Conservation (phyloP, 2,329 filamentous ascomycete species). For the Penicillium sp. region DNA sequence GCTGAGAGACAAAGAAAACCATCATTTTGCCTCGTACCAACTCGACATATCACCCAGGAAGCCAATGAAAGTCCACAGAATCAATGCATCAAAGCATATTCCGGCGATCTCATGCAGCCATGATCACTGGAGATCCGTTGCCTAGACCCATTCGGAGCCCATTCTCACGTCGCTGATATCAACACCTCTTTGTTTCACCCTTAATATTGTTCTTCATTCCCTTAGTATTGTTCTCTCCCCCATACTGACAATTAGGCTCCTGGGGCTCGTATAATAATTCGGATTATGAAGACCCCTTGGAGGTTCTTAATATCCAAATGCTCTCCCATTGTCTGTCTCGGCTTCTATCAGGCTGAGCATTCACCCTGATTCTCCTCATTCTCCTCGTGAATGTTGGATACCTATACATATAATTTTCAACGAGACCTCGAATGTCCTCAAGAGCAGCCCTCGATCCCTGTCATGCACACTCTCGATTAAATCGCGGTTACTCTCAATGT, state of each 20-base stretch:
- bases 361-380: constrained; percentile 6
- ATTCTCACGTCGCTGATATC: neutral
- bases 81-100: neutral
- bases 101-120: constrained; percentile 2
- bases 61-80: neutral
- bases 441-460: constrained; percentile 4
- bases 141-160: neutral
- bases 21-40: neutral
- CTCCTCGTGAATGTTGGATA: neutral
- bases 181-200: constrained; percentile 9
- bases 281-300: neutral
- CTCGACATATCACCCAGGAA: neutral
- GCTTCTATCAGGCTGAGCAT: constrained; percentile 13
- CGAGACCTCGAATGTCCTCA: neutral
- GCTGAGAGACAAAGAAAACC: constrained; percentile 3
- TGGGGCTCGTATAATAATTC: neutral
- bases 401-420: neutral
- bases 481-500: neutral
- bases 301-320: neutral
- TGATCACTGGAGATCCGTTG: neutral
- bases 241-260: constrained; percentile 3
- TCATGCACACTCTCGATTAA: neutral
- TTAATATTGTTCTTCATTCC: constrained; percentile 27
- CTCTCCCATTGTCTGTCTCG: constrained; percentile 32
- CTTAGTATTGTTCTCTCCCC: constrained; percentile 27